Evolutionary conservation across 257 asterid genomes (phyloP).

Genomic region (Leptodermis oblonga): DNA sequence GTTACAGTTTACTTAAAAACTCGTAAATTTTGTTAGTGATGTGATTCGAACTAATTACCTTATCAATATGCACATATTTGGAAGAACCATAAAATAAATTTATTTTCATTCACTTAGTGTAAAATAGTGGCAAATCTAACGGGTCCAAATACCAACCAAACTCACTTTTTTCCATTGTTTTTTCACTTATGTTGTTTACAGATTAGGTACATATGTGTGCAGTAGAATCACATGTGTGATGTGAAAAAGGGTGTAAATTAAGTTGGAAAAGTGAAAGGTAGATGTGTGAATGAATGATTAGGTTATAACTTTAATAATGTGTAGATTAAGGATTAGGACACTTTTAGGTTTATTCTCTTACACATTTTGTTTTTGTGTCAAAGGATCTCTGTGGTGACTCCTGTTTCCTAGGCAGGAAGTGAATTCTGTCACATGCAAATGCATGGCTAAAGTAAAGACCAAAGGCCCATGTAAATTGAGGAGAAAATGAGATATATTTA

Average conservation of each 20-base stretch:
- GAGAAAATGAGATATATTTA: too few species aligned
- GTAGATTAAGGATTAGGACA: constrained; percentile 17
- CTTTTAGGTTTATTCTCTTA: constrained; percentile 19
- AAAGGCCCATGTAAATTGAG: too few species aligned
- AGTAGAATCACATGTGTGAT: background rate
- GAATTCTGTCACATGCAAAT: constrained; percentile 31
- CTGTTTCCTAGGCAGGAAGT: constrained; percentile 18
- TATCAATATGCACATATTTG: too few species aligned
- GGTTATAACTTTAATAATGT: background rate
- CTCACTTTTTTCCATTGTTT: constrained; percentile 10
- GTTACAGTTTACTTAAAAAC: too few species aligned
- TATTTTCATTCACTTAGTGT: too few species aligned
- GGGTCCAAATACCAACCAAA: background rate
- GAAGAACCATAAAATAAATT: too few species aligned
- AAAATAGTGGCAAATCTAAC: too few species aligned
- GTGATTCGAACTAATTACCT: too few species aligned
- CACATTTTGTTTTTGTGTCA: constrained; percentile 20
- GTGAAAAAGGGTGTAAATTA: background rate
- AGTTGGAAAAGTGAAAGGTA: background rate
- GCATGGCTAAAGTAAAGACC: background rate
- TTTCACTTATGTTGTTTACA: too few species aligned
- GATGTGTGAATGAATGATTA: constrained; percentile 18
- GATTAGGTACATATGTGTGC: background rate
- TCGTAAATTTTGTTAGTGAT: too few species aligned
- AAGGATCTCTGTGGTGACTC: constrained; percentile 26